Evolutionary conservation across 2,329 filamentous ascomycete species (phyloP).

Genomic region (Colletotrichum acutatum): DNA sequence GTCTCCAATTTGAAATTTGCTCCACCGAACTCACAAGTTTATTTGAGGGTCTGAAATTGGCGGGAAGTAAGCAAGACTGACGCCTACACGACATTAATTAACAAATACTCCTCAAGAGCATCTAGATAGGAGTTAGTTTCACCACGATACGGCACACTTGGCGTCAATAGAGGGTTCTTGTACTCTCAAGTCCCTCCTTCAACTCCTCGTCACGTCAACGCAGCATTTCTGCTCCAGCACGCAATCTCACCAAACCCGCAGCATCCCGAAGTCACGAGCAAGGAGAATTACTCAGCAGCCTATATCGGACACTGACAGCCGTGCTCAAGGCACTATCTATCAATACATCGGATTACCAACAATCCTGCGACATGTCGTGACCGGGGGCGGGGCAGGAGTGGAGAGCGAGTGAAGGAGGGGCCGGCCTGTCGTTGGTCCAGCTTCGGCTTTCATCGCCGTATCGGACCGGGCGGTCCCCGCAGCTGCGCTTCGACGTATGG

Average conservation of each 20-base stretch:
- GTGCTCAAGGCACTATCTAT: not conserved
- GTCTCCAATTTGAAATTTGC: too few relatives aligned
- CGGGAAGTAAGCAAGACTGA: too few relatives aligned
- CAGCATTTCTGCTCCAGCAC: not conserved
- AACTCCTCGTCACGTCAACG: not conserved
- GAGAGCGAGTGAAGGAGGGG: not conserved
- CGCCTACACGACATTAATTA: too few relatives aligned
- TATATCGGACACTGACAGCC: not conserved
- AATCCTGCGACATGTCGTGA: slow-evolving; percentile 32
- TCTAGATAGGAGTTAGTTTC: too few relatives aligned
- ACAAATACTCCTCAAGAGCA: too few relatives aligned
- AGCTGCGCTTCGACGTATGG: not conserved
- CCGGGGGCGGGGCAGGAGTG: slow-evolving; percentile 4
- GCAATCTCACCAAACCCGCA: not conserved
- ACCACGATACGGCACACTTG: too few relatives aligned
- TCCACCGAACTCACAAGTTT: too few relatives aligned
- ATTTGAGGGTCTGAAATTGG: too few relatives aligned
- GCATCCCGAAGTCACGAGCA: not conserved
- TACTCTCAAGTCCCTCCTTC: not conserved
- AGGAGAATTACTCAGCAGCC: slow-evolving; percentile 12
- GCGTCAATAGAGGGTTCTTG: too few relatives aligned
- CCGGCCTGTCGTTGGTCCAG: not conserved
- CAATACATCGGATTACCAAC: slow-evolving; percentile 16
- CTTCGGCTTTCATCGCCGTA: not conserved
- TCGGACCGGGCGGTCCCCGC: slow-evolving; percentile 1